Evolutionary conservation across 345 rosid species (phyloP).

Genomic region (Euclidium syriacum): DNA sequence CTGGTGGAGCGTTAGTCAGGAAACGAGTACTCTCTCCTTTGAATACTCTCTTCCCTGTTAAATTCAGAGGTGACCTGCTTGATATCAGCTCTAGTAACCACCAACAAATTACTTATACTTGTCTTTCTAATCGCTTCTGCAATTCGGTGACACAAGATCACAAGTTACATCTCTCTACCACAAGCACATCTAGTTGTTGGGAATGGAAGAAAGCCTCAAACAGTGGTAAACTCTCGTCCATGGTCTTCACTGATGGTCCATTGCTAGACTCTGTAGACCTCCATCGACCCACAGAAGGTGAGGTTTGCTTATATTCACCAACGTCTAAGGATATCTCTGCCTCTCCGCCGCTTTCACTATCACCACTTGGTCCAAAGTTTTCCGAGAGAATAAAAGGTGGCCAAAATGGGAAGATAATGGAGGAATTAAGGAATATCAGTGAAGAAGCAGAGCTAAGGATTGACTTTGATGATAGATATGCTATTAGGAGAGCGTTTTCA

Average conservation of each 20-base stretch:
- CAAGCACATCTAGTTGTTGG: conserved; percentile 38
- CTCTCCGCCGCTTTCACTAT: conserved; percentile 62
- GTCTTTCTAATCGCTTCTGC: conserved; percentile 25
- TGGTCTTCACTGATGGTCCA: conserved; percentile 70
- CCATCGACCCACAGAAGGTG: conserved; percentile 18
- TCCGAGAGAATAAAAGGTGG: conserved; percentile 45
- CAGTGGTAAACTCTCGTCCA: conserved; percentile 33
- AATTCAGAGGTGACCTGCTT: conserved; percentile 49
- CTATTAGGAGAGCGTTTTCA: conserved; percentile 52
- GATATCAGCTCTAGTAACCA: conserved; percentile 48
- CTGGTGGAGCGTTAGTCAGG: conserved; percentile 52
- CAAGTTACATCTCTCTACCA: conserved; percentile 28
- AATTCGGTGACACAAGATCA: conserved; percentile 41
- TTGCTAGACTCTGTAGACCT: conserved; percentile 43
- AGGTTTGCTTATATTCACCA: conserved; percentile 33
- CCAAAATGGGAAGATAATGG: conserved; percentile 31
- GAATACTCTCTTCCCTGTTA: conserved; percentile 49
- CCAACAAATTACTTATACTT: conserved; percentile 35
- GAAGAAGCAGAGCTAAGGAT: conserved; percentile 37
- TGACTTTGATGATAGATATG: conserved; percentile 48
- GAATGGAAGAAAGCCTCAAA: conserved; percentile 37
- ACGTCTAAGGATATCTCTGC: conserved; percentile 39
- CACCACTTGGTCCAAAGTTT: conserved; percentile 86
- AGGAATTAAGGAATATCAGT: conserved; percentile 35
- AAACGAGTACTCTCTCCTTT: conserved; percentile 73